Base-by-base conservation (phyloP, 805 yeast genomes). In the Teunomyces panamensis region DNA sequence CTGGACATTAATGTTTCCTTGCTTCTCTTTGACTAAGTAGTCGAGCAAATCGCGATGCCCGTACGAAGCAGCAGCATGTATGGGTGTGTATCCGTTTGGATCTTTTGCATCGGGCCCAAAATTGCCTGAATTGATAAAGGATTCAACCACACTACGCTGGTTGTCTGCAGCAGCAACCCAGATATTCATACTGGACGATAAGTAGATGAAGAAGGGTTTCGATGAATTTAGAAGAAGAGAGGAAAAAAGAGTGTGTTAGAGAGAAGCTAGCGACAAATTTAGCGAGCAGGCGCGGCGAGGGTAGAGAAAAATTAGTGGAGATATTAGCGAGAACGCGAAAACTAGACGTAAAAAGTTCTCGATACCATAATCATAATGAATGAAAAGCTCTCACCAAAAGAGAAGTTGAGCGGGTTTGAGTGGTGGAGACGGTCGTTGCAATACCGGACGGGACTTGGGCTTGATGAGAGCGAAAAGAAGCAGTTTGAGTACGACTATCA, bases 121-220 rank as follows among this genome's bases (percentile, higher is more conserved):
- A 5, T 69, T 58, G 0, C 84, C 85, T 0, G 77, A 57, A 9
- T 66, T 71, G 6, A 94, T 67, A 45, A 74, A 70, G 10, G 73
- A 53, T 52, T 83, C 78, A 5, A 94, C 96, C 6, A 74, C 58
- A 2, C 70, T 75, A 3, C 77, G 49, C 51, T 84, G 80, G 56
- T 89, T 85, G 62, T 94, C 99, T 14, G 97, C 87, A 5, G 97
- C 92, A 3, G 97, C 96, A 5, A 88, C 82, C 99, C 99, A 94
- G 49, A 94, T 82, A 67, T 94, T 92, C 55, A 13, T 11, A 13
- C 7, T 28, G 14, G 33, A 11, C 14, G 8, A 7, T 11, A 9
- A 13, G 11, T 29, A 9, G 30, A 9, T 9, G 30, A 9, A 29
- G n/a, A 29, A 29, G 30, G 11, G n/a, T 9, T 9, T 9, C n/a